These are phyloP conservation scores for Penicillium flavigenum DNA, from an alignment of 495 filamentous ascomycete species.

Conservation along the genomic window DNA sequence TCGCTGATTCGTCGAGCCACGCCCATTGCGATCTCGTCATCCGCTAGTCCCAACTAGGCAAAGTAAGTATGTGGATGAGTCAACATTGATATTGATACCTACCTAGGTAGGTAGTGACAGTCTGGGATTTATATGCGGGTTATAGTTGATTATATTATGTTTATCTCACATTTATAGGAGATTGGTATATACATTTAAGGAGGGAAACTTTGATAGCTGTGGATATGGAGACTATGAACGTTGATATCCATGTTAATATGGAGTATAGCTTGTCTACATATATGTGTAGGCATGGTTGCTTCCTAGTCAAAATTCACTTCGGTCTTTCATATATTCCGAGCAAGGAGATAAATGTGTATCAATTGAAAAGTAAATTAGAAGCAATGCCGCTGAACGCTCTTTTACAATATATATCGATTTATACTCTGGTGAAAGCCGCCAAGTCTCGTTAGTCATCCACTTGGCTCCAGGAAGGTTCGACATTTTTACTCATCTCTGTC, in stretches of 20 bases:
- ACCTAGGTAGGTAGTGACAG: no score
- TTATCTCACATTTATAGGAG: no score
- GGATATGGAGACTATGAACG: not conserved
- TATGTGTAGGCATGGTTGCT: no score
- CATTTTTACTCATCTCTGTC: not conserved
- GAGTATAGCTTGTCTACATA: no score
- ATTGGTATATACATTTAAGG: not conserved
- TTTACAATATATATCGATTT: not conserved
- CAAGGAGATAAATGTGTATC: not conserved
- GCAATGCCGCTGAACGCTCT: not conserved
- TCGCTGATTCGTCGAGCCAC: constrained; percentile 28
- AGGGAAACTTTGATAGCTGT: no score
- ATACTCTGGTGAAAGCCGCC: not conserved
- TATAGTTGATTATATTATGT: no score
- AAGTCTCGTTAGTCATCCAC: not conserved
- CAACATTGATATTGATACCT: not conserved
- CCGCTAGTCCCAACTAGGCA: constrained; percentile 20
- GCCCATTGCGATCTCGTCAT: constrained; percentile 33
- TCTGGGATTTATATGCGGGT: no score
- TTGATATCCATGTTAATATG: not conserved
- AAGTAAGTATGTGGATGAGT: constrained; percentile 7
- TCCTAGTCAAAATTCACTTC: no score
- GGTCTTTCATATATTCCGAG: not conserved
- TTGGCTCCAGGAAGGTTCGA: not conserved
- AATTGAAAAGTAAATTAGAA: not conserved